Evolutionary conservation across 805 yeast genomes (phyloP).

Genomic region (Isabelozyma pseudorhagii): DNA sequence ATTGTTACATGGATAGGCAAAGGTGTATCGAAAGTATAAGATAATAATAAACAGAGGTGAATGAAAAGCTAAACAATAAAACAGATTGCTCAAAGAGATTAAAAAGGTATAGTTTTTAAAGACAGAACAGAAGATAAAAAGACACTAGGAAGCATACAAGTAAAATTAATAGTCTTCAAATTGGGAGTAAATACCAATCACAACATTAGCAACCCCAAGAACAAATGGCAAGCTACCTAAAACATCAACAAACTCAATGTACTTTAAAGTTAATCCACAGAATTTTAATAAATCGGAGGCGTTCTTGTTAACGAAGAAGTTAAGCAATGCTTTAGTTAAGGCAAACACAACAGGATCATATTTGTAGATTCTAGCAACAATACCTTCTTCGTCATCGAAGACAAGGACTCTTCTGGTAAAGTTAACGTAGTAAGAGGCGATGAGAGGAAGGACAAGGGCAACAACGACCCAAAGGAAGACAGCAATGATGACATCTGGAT

Average conservation of each 20-base stretch:
- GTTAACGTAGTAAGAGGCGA: slow-evolving; percentile 49
- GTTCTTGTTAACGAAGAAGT: slow-evolving; percentile 35
- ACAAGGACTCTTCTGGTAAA: slow-evolving; percentile 42
- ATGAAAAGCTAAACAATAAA: background rate
- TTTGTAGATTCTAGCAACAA: slow-evolving; percentile 35
- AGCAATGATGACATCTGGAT: slow-evolving; percentile 26
- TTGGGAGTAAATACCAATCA: slow-evolving; percentile 51
- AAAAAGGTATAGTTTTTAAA: background rate
- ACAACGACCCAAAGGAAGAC: slow-evolving; percentile 38
- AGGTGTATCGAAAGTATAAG: background rate
- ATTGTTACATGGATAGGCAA: background rate
- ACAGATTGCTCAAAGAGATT: background rate
- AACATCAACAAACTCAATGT: slow-evolving; percentile 28
- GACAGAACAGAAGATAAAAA: slow-evolving; percentile 5
- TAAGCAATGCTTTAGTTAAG: slow-evolving; percentile 42
- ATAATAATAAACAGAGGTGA: background rate
- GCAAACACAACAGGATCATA: slow-evolving; percentile 57
- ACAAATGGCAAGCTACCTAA: slow-evolving; percentile 49
- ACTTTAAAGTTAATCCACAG: slow-evolving; percentile 15
- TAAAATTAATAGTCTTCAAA: slow-evolving; percentile 36
- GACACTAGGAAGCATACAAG: background rate
- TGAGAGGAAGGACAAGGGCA: slow-evolving; percentile 40
- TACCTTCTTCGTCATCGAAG: slow-evolving; percentile 30
- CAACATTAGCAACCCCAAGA: slow-evolving; percentile 43
- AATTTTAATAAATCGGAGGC: slow-evolving; percentile 18